These are phyloP conservation scores for Protomyces macrosporus DNA, from an alignment of 1,139 yeast genomes.

Conservation along the genomic window DNA sequence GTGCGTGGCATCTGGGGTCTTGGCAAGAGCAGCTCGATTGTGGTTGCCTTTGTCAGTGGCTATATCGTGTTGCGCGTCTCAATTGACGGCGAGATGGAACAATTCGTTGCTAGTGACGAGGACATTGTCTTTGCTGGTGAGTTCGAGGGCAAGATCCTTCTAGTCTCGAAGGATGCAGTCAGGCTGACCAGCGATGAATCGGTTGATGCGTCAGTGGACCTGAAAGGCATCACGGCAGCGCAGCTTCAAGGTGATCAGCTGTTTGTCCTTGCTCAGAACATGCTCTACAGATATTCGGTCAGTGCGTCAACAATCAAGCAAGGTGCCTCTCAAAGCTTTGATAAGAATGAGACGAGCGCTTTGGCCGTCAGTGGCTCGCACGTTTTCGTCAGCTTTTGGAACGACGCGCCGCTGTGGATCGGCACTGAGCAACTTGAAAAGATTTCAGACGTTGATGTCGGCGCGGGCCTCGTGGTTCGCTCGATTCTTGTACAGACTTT, in stretches of 20 bases:
- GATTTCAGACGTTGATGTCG: background rate
- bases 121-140: conserved; percentile 26
- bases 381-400: conserved; percentile 23
- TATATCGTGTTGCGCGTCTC: conserved; percentile 29
- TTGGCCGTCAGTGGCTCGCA: background rate
- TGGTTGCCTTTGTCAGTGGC: conserved; percentile 30
- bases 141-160: conserved; percentile 2
- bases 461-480: conserved; percentile 26
- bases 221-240: background rate
- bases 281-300: conserved; percentile 2
- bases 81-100: conserved; percentile 27
- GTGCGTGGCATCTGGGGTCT: conserved; percentile 21
- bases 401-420: conserved; percentile 1
- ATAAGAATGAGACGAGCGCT: conserved; percentile 9
- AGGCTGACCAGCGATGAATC: background rate
- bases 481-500: conserved; percentile 28
- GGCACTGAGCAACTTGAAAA: background rate
- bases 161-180: conserved; percentile 4
- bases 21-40: conserved; percentile 19
- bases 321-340: background rate
- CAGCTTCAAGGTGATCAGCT: background rate
- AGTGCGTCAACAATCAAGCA: background rate
- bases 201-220: background rate
- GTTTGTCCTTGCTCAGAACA: background rate
- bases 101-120: conserved; percentile 25